Conservation (phyloP, 495 filamentous ascomycete species). For the Cladorrhinum samala region DNA sequence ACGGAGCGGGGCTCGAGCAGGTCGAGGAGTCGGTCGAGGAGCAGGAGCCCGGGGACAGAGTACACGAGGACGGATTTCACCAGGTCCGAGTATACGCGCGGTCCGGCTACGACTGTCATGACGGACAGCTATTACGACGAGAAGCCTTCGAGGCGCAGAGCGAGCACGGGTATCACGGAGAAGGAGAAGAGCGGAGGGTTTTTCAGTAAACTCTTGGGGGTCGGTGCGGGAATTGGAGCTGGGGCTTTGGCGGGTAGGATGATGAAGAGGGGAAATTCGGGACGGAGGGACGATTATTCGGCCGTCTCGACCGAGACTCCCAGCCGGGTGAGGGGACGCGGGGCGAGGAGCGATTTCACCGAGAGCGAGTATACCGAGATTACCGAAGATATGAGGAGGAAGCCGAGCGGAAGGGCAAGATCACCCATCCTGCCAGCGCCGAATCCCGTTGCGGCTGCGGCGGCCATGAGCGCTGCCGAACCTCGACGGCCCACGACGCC, state of each 20-base stretch:
- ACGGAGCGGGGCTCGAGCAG: constrained; percentile 29
- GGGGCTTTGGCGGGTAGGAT: constrained; percentile 58
- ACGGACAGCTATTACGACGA: constrained; percentile 54
- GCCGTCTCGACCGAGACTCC: constrained; percentile 50
- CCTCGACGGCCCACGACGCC: constrained; percentile 36
- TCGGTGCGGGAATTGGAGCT: constrained; percentile 61
- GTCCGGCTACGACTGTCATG: constrained; percentile 36
- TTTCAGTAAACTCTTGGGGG: constrained; percentile 59
- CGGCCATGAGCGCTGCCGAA: constrained; percentile 34
- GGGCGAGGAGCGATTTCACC: constrained; percentile 30
- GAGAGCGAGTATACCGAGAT: constrained; percentile 46
- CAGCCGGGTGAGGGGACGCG: constrained; percentile 30
- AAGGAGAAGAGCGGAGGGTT: constrained; percentile 47
- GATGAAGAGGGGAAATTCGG: constrained; percentile 49
- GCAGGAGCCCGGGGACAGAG: neutral
- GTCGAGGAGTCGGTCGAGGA: constrained; percentile 25
- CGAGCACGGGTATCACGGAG: constrained; percentile 12
- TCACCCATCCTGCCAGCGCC: constrained; percentile 37
- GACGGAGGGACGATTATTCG: constrained; percentile 53
- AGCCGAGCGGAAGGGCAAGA: constrained; percentile 19
- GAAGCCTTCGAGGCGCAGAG: constrained; percentile 36
- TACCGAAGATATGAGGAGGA: constrained; percentile 33
- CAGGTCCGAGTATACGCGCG: neutral
- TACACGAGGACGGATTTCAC: neutral
- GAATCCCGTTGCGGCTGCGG: constrained; percentile 32